phyloP scores from a whole-genome alignment of 2,329 filamentous ascomycete species.

The Ophiostoma populinum region DNA sequence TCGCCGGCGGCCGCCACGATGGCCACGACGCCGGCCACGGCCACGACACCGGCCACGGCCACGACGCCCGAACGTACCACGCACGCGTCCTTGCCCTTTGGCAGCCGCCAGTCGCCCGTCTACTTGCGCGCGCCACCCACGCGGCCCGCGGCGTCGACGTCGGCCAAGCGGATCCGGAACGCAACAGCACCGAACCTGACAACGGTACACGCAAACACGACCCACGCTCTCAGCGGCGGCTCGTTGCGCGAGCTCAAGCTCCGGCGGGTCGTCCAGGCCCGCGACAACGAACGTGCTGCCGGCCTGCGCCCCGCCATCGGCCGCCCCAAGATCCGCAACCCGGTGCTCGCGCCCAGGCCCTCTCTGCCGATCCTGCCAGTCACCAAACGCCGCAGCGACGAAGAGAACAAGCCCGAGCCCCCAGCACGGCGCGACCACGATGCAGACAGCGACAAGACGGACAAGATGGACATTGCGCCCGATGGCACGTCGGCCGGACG shows the following conservation, averaged over 20 bases:
- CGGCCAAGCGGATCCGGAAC: no score
- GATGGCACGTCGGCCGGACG: slow-evolving; percentile 44
- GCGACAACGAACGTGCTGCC: slow-evolving; percentile 4
- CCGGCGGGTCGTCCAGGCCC: slow-evolving; percentile 5
- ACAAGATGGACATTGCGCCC: slow-evolving; percentile 37
- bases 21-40: no score
- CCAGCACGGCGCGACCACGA: slow-evolving; percentile 34
- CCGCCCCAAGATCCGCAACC: slow-evolving; percentile 15
- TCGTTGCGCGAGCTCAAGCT: slow-evolving; percentile 9
- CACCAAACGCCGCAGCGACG: slow-evolving; percentile 28
- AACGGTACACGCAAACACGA: not conserved
- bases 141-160: no score
- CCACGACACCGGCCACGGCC: no score
- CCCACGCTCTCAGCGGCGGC: slow-evolving; percentile 1
- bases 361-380: slow-evolving; percentile 25
- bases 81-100: no score
- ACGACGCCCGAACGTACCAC: no score
- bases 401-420: slow-evolving; percentile 19
- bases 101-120: no score
- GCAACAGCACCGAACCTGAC: not conserved
- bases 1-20: no score
- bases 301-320: slow-evolving; percentile 8
- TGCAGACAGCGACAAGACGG: slow-evolving; percentile 35
- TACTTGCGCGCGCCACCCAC: no score
- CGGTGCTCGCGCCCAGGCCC: slow-evolving; percentile 13